Base-by-base conservation (phyloP, 306 rosid genomes). In the Corylus americana region DNA sequence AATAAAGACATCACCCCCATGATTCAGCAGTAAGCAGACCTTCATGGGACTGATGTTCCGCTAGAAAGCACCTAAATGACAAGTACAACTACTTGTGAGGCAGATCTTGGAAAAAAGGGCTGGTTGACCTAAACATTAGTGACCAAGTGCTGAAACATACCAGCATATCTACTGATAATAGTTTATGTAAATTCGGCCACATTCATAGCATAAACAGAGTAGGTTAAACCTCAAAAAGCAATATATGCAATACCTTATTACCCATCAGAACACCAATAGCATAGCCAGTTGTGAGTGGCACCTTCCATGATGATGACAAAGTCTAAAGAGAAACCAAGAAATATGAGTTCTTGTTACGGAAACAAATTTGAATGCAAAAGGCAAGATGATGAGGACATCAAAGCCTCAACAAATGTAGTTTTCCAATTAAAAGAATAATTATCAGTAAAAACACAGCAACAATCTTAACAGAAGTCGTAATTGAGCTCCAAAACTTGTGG, bases 191-290 rank as follows among this genome's bases (percentile, higher is more conserved):
- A 25, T 74, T 78, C 11, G 63, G 13, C 55, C 9, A 76, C 42
- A 71, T 50, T 62, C 50, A 35, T 63, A 45, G 61, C 29, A 79
- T 22, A 71, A 68, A 64, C 57, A 76, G 53, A 14, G 76, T 45
- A 82, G 27, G 62, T 29, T 29, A 74, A n/a, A 73, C 58, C 51
- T 55, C 55, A 59, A 18, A 74, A 66, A 74, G 58, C 35, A 78
- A 66, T 17, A 75, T 77, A 70, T 51, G 71, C 81, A 25, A 25
- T 83, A 95, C 98, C 97, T 91, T 88, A 79, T 95, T 83, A 39
- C 92, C 96, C 90, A 45, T 89, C 79, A 90, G 90, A 78, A 95
- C 78, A 75, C 98, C 98, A 72, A 88, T 88, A 62, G 92, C 92
- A 84, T 87, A 89, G 58, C 96, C 88, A 68, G 86, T 80, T 13